Conservation (phyloP, 495 filamentous ascomycete genomes). For the Aspergillus steynii region DNA sequence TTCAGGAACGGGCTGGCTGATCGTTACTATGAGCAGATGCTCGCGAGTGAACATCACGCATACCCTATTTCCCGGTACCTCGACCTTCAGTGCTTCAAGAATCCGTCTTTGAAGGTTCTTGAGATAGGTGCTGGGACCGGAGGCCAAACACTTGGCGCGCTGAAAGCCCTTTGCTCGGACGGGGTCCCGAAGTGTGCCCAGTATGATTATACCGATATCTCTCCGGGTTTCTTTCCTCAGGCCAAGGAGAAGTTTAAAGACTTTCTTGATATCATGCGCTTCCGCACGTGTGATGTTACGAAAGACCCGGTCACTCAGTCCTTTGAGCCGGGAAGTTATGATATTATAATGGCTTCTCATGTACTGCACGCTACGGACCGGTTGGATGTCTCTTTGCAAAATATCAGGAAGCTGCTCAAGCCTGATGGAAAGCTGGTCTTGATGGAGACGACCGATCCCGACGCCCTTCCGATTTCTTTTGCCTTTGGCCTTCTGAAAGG, state of each 20-base stretch:
- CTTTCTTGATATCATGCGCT: not conserved
- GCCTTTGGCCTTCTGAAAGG: too few species aligned
- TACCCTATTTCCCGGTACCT: not conserved
- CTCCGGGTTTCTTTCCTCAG: not conserved
- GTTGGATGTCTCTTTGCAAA: too few species aligned
- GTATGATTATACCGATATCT: slow-evolving; percentile 5
- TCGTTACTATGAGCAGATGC: not conserved
- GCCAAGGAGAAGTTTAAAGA: not conserved
- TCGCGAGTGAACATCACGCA: not conserved
- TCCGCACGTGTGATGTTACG: not conserved
- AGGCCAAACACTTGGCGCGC: not conserved
- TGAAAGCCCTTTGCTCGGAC: not conserved
- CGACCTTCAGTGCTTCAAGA: not conserved
- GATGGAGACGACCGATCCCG: too few species aligned
- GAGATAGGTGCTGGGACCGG: slow-evolving; percentile 1
- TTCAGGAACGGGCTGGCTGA: not conserved
- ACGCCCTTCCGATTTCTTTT: too few species aligned
- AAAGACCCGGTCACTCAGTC: not conserved
- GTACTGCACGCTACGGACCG: not conserved
- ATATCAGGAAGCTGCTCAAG: too few species aligned
- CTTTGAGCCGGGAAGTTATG: not conserved
- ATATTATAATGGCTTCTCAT: slow-evolving; percentile 3
- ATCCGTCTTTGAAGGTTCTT: not conserved
- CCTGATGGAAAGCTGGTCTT: too few species aligned
- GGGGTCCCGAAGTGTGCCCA: not conserved